A percentile compares a stretch with the other conserved stretches of the same genome.
Conservation (phyloP, 176 grass and related monocot species). For the Luzula sylvatica region DNA sequence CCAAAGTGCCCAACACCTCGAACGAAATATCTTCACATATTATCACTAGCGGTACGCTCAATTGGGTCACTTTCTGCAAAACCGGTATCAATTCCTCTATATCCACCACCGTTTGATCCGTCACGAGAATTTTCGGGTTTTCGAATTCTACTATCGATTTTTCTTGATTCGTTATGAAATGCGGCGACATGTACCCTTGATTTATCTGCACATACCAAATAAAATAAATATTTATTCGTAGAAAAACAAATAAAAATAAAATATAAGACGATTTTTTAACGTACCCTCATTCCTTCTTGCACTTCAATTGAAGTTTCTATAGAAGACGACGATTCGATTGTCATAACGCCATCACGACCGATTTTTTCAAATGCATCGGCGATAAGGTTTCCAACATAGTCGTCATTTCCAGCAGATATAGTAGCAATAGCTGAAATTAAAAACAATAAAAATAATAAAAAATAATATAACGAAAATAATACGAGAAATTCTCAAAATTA, state of each 20-base stretch:
- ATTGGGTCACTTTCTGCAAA: constrained; percentile 68
- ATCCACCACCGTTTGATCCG: constrained; percentile 64
- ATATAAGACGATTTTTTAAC: background rate
- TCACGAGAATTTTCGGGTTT: constrained; percentile 86
- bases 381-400: constrained; percentile 82
- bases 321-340: constrained; percentile 85
- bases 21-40: constrained; percentile 83
- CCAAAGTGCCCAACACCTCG: constrained; percentile 45
- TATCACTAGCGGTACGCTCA: constrained; percentile 83
- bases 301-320: constrained; percentile 85
- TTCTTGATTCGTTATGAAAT: constrained; percentile 96
- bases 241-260: constrained; percentile 1
- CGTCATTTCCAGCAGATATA: constrained; percentile 88
- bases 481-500: constrained; percentile 12
- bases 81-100: constrained; percentile 72
- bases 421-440: constrained; percentile 65
- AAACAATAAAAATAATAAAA: too few relatives aligned
- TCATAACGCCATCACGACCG: constrained; percentile 83
- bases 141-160: constrained; percentile 78
- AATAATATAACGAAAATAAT: too few relatives aligned
- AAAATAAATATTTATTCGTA: background rate
- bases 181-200: constrained; percentile 84
- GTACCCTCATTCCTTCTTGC: constrained; percentile 98
- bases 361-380: constrained; percentile 80
- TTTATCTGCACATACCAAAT: constrained; percentile 51